A percentile compares a stretch with the other conserved stretches of the same genome.
Evolutionary conservation across 2,329 filamentous ascomycete species (phyloP).

Genomic region (Allantophomopsis lycopodina): DNA sequence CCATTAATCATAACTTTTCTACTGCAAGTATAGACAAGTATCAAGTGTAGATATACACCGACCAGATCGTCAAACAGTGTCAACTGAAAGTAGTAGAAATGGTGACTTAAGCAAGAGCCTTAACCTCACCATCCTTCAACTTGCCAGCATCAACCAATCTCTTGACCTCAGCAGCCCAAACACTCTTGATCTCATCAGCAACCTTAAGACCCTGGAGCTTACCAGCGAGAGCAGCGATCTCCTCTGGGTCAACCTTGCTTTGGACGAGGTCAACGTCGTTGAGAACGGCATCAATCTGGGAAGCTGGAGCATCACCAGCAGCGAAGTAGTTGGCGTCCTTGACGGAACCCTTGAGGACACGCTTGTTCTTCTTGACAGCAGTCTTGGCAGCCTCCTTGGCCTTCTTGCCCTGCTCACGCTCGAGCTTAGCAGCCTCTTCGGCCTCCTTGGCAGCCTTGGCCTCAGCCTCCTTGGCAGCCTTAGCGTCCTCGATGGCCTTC

Average conservation of each 20-base stretch:
- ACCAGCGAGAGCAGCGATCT: slow-evolving; percentile 69
- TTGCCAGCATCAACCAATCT: slow-evolving; percentile 71
- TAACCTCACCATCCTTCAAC: slow-evolving; percentile 71
- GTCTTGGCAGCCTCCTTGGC: slow-evolving; percentile 98
- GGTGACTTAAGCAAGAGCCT: slow-evolving; percentile 32
- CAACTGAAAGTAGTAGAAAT: too few species aligned
- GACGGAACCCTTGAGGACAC: slow-evolving; percentile 81
- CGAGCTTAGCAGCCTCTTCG: slow-evolving; percentile 73
- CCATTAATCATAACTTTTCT: too few species aligned
- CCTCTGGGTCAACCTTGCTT: slow-evolving; percentile 78
- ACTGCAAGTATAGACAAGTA: too few species aligned
- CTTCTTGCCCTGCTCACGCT: slow-evolving; percentile 81
- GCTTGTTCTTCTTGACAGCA: slow-evolving; percentile 99
- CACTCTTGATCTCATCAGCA: slow-evolving; percentile 69
- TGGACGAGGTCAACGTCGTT: slow-evolving; percentile 79
- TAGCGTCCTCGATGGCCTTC: slow-evolving; percentile 72
- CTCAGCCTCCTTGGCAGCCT: slow-evolving; percentile 72
- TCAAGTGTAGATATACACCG: too few species aligned
- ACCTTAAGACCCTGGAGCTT: slow-evolving; percentile 74
- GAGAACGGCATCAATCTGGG: slow-evolving; percentile 71
- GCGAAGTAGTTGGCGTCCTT: slow-evolving; percentile 98
- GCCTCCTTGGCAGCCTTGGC: slow-evolving; percentile 69
- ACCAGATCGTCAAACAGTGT: too few species aligned
- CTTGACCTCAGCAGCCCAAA: slow-evolving; percentile 68
- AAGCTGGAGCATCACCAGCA: slow-evolving; percentile 55